Evolutionary conservation across 495 filamentous ascomycete species (phyloP).

Genomic region (Platismatia glauca): DNA sequence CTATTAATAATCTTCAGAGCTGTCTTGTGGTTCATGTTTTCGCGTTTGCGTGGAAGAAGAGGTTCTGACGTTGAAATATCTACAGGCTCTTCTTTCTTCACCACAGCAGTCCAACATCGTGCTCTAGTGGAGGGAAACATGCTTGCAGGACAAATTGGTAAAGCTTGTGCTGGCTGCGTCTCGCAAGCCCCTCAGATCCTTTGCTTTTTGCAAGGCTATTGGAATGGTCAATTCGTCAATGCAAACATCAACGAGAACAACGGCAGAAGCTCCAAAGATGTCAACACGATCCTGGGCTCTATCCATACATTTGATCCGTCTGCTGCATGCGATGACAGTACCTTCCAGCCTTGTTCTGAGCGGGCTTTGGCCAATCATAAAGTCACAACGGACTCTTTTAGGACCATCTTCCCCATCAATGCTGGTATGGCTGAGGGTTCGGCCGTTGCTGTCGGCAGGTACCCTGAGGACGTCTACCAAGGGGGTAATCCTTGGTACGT

Average conservation of each 20-base stretch:
- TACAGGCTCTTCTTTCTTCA: slow-evolving; percentile 51
- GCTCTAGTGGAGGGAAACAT: slow-evolving; percentile 9
- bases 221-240: slow-evolving; percentile 37
- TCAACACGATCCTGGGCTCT: slow-evolving; percentile 39
- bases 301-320: slow-evolving; percentile 41
- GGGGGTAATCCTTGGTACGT: slow-evolving; percentile 50
- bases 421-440: slow-evolving; percentile 33
- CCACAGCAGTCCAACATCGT: slow-evolving; percentile 39
- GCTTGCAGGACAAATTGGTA: slow-evolving; percentile 6
- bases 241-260: slow-evolving; percentile 36
- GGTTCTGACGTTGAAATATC: background rate
- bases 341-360: slow-evolving; percentile 43
- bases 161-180: slow-evolving; percentile 35
- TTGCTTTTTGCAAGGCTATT: slow-evolving; percentile 41
- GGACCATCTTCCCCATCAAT: slow-evolving; percentile 39
- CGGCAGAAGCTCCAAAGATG: slow-evolving; percentile 39
- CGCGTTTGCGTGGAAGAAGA: background rate
- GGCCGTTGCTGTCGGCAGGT: slow-evolving; percentile 57
- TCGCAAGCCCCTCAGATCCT: slow-evolving; percentile 43
- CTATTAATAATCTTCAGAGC: background rate
- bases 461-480: slow-evolving; percentile 60
- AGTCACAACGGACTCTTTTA: slow-evolving; percentile 42
- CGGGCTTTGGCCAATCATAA: slow-evolving; percentile 43
- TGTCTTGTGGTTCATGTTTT: background rate
- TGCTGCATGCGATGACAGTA: slow-evolving; percentile 40